A percentile compares a stretch with the other conserved stretches of the same genome.
Evolutionary conservation across 2,329 filamentous ascomycete genomes (phyloP).

Genomic region (Paradendryphiella salina): DNA sequence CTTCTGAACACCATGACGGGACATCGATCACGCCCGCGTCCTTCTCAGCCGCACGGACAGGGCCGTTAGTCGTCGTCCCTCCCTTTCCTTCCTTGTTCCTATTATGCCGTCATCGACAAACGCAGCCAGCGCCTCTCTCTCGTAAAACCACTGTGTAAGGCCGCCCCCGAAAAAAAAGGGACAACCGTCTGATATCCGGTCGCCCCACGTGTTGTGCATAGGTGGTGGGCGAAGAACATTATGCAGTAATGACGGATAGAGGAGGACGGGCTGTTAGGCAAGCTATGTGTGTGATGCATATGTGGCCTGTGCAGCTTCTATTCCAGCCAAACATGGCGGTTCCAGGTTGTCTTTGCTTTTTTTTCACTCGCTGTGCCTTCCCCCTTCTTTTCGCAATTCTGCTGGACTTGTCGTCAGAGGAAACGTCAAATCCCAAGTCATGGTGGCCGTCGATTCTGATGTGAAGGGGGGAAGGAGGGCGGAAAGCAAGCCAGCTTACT

Average conservation of each 20-base stretch:
- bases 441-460: constrained; percentile 6
- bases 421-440: constrained; percentile 8
- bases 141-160: constrained; percentile 10
- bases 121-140: background rate
- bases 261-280: background rate
- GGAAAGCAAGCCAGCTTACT: background rate
- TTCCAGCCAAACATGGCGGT: constrained; percentile 11
- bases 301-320: constrained; percentile 14
- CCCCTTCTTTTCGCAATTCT: constrained; percentile 1
- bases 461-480: constrained; percentile 1
- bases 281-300: no score
- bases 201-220: constrained; percentile 11
- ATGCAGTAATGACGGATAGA: constrained; percentile 5
- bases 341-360: constrained; percentile 17
- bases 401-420: background rate
- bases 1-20: constrained; percentile 5
- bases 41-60: constrained; percentile 2
- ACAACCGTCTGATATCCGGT: constrained; percentile 3
- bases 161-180: constrained; percentile 8
- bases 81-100: constrained; percentile 1
- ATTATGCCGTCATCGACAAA: constrained; percentile 5
- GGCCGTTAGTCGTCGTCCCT: background rate
- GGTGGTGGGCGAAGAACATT: constrained; percentile 1
- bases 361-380: background rate
- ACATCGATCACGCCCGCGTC: constrained; percentile 7